Evolutionary conservation across 306 rosid species (phyloP), one percentile per base, ranked within the genome.

Genomic region (Trifolium pratense): DNA sequence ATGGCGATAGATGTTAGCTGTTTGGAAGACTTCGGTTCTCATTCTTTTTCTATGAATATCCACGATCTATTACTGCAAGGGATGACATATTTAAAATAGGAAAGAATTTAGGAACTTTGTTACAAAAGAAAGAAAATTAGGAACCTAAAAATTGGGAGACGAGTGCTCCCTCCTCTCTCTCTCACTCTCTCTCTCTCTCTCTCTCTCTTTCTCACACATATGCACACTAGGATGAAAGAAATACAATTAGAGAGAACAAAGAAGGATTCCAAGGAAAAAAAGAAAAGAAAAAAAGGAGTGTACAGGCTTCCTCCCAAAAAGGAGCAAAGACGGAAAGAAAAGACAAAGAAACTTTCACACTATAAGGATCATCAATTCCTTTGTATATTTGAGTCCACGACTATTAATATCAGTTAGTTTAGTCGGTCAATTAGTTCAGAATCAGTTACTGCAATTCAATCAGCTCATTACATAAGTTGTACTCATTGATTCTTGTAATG

Each of bases 1-100:
- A 60, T 67, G 75, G 63, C 97, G 89, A 82, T 91, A 94, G 59
- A 83, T 89, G 77, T 71, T 86, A 42, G 86, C 86, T 21, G 85
- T 77, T 76, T 88, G 92, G 68, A 88, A 69, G 18, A 85, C 85
- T 60, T 88, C 83, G 2, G 83, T 74, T 78, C 84, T 81, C 98
- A 91, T 93, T 76, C 78, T 36, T 25, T 71, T 68, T 71, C 53
- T 39, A 62, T 37, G 66, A 80, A 49, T 51, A 43, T 75, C 71
- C 66, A 56, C 65, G 56, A 43, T 64, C 69, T 45, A 77, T 39
- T 78, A 85, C 83, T 83, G 84, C 83, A 46, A 42, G 68, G 42
- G 40, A 62, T 57, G 34, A 0, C 46, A 67, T 53, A 37, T 25
- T 29, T 75, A 37, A 66, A 67, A 31, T 55, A 13, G 0, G 26